Evolutionary conservation across 495 filamentous ascomycete species (phyloP), one percentile per base, ranked within the genome.

Genomic region (Cladorrhinum samala): DNA sequence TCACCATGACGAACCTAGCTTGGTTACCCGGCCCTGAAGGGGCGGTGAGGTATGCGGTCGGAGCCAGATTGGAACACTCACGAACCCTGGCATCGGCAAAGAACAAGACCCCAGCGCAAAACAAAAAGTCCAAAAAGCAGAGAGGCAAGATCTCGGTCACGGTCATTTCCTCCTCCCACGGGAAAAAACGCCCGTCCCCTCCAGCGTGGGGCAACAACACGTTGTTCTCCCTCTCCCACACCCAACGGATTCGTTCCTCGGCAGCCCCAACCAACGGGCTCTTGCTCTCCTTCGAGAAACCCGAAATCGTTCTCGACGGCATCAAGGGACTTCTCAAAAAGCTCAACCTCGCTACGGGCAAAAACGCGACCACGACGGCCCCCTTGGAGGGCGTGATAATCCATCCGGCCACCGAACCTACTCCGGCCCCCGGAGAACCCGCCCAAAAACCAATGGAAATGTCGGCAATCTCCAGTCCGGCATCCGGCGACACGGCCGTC

Each of bases 1-100:
- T 80, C 42, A 73, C 71, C 20, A 37, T 78, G 30, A 67, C 74
- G 2, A 63, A 72, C 42, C 54, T 78, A 8, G 64, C 71, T 7
- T 80, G 77, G 77, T 48, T 80, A 4, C 76, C 75, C 1, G 75
- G 76, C 4, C 75, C 75, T 19, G 77, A 80, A 54, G 59, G 63
- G 9, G 67, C 64, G 3, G 57, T 76, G 63, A 63, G 75, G 45
- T 78, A 73, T 46, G 75, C 72, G 76, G 64, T 68, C 9, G 55
- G 66, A 41, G 69, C 67, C n/a, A 61, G 61, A 18, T 55, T 46
- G 21, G 65, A 72, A 33, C 49, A 17, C 8, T 56, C 56, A 46
- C 16, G 65, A 72, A 30, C 49, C 16, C 8, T 56, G 60, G 23
- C 64, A 58, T 11, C 24, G 2, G n/a, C 18, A 16, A 68, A 54